phyloP scores from a whole-genome alignment of 2,329 filamentous ascomycete species.

The Phialocephala sp. region DNA sequence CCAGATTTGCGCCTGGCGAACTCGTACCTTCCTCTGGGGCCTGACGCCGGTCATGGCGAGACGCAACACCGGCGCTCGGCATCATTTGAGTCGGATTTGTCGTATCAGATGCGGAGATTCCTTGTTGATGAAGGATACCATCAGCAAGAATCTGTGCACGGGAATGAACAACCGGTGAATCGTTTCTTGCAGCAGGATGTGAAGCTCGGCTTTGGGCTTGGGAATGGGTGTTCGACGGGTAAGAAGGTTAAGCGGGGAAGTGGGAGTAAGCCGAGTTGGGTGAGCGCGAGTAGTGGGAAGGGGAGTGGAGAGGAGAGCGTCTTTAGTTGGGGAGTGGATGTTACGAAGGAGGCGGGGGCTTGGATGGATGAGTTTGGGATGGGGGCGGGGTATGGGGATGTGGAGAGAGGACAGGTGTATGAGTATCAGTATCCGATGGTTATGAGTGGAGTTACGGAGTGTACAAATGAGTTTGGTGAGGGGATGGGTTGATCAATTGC shows the following conservation, averaged over 20 bases:
- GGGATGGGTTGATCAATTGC: neutral
- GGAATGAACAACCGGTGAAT: neutral
- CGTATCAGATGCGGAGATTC: constrained; percentile 30
- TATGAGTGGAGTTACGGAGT: constrained; percentile 29
- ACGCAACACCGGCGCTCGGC: constrained; percentile 22
- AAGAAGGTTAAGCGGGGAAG: constrained; percentile 25
- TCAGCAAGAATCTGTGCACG: constrained; percentile 3
- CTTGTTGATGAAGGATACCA: constrained; percentile 13
- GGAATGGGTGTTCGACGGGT: neutral
- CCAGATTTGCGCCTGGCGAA: constrained; percentile 28
- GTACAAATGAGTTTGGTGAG: neutral
- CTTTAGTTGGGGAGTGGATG: constrained; percentile 25
- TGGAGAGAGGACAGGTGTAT: constrained; percentile 4
- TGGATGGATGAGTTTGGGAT: constrained; percentile 27
- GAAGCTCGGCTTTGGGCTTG: constrained; percentile 13
- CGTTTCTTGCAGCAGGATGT: constrained; percentile 15
- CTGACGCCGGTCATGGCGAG: constrained; percentile 22
- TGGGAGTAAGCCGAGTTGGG: constrained; percentile 31
- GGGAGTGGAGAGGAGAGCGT: constrained; percentile 24
- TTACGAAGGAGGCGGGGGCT: constrained; percentile 22
- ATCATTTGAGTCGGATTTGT: constrained; percentile 27
- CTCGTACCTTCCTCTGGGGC: constrained; percentile 25
- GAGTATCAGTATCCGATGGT: constrained; percentile 27
- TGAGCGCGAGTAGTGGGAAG: constrained; percentile 26
- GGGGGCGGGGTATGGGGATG: constrained; percentile 6